Evolutionary conservation across 768 basidiomycete genomes (phyloP).

Genomic region (Phylloporus sp.): DNA sequence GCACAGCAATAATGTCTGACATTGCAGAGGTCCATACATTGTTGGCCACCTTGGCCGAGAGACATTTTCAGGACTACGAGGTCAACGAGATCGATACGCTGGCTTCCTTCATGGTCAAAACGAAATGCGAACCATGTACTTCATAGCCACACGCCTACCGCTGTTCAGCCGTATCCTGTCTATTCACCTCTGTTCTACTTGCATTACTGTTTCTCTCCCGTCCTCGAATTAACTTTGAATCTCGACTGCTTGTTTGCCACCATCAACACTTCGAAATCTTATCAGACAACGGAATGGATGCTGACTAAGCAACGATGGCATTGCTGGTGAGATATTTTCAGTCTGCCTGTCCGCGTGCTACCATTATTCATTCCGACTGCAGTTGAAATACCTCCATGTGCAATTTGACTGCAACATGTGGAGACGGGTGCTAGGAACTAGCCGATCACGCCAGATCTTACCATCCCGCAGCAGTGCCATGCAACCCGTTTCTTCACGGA

Average conservation of each 20-base stretch:
- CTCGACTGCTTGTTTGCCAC: constrained; percentile 2
- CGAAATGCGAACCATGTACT: constrained; percentile 41
- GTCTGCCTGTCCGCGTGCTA: neutral
- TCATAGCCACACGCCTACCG: constrained; percentile 16
- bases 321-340: too few relatives aligned
- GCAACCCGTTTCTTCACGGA: constrained; percentile 6
- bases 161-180: constrained; percentile 10
- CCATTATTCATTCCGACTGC: neutral
- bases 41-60: constrained; percentile 64
- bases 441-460: neutral
- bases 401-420: too few relatives aligned
- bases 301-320: constrained; percentile 23
- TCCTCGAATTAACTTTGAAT: neutral
- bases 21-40: constrained; percentile 60
- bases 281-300: constrained; percentile 14
- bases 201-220: neutral
- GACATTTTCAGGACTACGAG: constrained; percentile 61
- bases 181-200: neutral
- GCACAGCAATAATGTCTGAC: constrained; percentile 67
- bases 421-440: neutral
- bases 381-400: too few relatives aligned
- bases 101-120: constrained; percentile 76
- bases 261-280: constrained; percentile 17
- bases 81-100: constrained; percentile 77
- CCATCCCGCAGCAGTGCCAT: neutral